Conservation (phyloP, 441 rosid genomes). For the Mallotus japonicus region DNA sequence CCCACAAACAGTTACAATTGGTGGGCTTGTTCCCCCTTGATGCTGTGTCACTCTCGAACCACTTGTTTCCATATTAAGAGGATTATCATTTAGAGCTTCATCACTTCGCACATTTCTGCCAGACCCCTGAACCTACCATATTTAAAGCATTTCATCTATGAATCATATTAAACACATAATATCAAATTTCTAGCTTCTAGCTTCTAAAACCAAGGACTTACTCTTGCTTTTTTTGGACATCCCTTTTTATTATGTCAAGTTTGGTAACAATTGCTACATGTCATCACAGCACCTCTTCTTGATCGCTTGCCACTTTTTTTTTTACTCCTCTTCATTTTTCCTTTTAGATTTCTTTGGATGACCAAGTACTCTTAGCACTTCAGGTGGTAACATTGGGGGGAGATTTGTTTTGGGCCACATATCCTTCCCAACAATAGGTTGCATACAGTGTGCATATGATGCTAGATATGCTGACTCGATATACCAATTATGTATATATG, state of each 20-base stretch:
- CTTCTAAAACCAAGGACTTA: no score
- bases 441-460: not conserved
- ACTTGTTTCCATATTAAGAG: no score
- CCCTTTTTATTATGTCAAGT: not conserved
- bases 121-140: no score
- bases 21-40: no score
- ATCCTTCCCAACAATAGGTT: not conserved
- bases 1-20: no score
- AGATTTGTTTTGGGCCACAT: not conserved
- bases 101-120: no score
- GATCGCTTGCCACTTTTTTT: not conserved
- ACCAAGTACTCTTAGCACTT: not conserved
- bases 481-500: not conserved
- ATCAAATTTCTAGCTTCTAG: no score
- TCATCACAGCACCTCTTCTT: not conserved
- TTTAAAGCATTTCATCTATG: no score
- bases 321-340: not conserved
- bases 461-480: rapidly evolving
- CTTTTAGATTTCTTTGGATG: not conserved
- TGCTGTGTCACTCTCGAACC: no score
- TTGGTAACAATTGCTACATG: not conserved
- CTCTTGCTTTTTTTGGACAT: not conserved
- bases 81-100: no score
- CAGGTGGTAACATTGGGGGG: not conserved
- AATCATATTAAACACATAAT: no score